Base-by-base conservation (phyloP, 2,329 filamentous ascomycete species). In the Emergomyces africanus region DNA sequence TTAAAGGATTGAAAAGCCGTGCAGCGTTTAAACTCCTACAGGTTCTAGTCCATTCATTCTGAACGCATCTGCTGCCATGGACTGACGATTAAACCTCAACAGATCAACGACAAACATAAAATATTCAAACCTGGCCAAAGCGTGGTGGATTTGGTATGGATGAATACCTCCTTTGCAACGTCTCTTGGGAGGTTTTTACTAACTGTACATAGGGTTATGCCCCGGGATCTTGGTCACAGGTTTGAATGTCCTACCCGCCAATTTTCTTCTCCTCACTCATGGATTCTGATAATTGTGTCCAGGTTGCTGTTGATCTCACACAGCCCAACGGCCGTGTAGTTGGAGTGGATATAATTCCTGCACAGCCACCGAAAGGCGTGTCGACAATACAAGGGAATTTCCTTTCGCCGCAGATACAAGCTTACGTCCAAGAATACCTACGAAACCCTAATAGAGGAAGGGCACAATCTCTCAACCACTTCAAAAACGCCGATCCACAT, bases 381-480 rank as follows among this genome's bases (percentile, higher is more conserved):
- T 91, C 89, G 33, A 90, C 90, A 1, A 90, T 99, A 60, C 94
- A 99, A 73, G 94, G 95, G 54, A 89, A 99, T 71, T 97, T 99
- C 65, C 78, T 97, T 46, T 87, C 85, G 5, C 80, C 83, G 0
- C 74, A 75, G 1, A 85, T 96, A n/a, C 88, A 88, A 71, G 80
- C 78, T 25, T 82, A 92, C 71, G 85, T 96, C 44, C 86, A 87
- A 70, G 79, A 83, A 5, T 94, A 91, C 68, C 82, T 99, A 46
- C 74, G 79, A 54, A 82, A 86, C 61, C 83, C 85, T 1, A 77
- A 80, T 54, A 77, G 80, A 59, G 85, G 83, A 42, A 77, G 83
- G 57, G 74, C 77, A 5, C 75, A 75, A 61, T 67, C 64, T 63
- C 67, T 60, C 33, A 58, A 54, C 39, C 37, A 10, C 37, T 55